These are phyloP conservation scores for Tetraselmis striata DNA, from an alignment of 139 green algal species.

Conservation along the genomic window DNA sequence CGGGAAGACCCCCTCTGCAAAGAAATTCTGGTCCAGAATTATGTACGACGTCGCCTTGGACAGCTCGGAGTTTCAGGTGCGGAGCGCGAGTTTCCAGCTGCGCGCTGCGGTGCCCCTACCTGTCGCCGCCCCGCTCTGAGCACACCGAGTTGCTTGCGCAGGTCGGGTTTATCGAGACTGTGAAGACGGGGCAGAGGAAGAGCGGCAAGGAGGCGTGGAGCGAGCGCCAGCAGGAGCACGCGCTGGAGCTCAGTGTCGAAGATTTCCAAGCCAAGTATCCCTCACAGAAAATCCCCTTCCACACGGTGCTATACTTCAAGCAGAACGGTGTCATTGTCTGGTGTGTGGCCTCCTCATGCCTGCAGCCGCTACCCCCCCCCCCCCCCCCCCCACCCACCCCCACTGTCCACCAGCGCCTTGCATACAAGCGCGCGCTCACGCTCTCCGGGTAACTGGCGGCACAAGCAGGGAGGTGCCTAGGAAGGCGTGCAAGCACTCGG, in stretches of 20 bases:
- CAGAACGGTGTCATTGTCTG: conserved; percentile 28
- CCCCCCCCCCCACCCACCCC: too few species aligned
- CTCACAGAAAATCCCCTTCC: conserved; percentile 29
- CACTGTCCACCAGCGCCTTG: too few species aligned
- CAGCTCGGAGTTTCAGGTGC: conserved; percentile 22
- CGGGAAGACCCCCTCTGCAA: not conserved
- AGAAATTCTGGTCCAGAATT: conserved; percentile 31
- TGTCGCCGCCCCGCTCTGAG: not conserved
- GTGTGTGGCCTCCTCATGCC: conserved; percentile 16
- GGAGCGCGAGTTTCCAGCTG: too few species aligned
- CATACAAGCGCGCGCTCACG: too few species aligned
- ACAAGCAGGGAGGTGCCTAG: not conserved
- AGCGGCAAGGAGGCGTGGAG: conserved; percentile 42
- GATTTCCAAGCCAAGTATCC: not conserved
- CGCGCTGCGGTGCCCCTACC: too few species aligned
- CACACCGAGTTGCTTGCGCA: not conserved
- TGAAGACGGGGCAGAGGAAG: conserved; percentile 26
- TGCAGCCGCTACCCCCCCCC: too few species aligned
- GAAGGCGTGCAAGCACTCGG: not conserved
- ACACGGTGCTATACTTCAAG: conserved; percentile 39
- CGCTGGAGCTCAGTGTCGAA: conserved; percentile 21
- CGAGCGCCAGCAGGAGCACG: conserved; percentile 30
- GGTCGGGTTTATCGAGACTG: conserved; percentile 37
- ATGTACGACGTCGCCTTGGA: conserved; percentile 27
- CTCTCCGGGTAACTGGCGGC: too few species aligned